Base-by-base conservation (phyloP, 345 rosid genomes). In the Turritis glabra region DNA sequence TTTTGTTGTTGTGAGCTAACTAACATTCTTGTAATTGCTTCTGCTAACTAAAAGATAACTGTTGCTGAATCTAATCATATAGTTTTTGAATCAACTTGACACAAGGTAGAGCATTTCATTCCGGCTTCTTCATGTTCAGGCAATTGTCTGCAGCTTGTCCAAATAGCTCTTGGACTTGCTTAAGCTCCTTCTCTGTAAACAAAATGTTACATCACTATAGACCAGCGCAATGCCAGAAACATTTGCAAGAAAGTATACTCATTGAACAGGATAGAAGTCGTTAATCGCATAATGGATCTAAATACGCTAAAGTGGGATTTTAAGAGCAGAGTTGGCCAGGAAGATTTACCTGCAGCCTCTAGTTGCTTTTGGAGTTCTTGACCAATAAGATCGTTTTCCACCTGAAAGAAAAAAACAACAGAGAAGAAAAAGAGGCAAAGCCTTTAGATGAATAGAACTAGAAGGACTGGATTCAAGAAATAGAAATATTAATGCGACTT, bases 291-390 rank as follows among this genome's bases (percentile, higher is more conserved):
- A 27, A 63, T 53, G 43, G 5, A 62, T 15, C 51, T n/a, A 44
- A 44, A 44, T 6, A n/a, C 43, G 2, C n/a, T 27, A 27, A 12
- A 40, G 44, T 40, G 44, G 44, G 5, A 0, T 2, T 13, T 14
- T 0, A 40, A 40, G 17, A 57, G 27, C 44, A 14, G 1, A 35
- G 14, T 37, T 37, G 40, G 40, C 17, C 3, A 38, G 9, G 27
- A 53, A 32, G 54, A 76, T 26, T 71, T 69, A 95, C 99, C 93
- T 38, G 96, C 96, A 79, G 98, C 96, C 80, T 92, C 99, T 38
- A 95, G 82, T 82, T 95, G 97, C 80, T 78, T 83, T 77, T 92
- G 96, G 69, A 92, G 96, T 77, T 95, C 94, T 79, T 86, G 97
- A 55, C 98, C 97, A 17, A 86, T 81, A 53, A 65, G 78, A 81